Conservation (phyloP, 2,329 filamentous ascomycete species). For the Xylaria digitata region DNA sequence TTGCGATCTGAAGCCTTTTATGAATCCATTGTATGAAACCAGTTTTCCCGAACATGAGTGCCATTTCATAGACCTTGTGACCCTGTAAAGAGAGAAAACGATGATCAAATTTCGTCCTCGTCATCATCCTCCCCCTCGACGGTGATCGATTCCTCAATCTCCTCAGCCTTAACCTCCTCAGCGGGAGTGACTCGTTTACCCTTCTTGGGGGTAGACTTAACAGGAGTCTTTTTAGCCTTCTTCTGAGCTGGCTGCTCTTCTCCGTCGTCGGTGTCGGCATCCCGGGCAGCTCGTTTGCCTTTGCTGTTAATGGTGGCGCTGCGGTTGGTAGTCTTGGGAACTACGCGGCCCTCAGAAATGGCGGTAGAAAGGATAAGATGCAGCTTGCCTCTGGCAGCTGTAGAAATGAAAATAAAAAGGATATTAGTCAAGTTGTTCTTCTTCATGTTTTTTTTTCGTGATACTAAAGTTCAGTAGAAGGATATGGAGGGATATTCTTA, state of each 20-base stretch:
- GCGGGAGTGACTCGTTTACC: not conserved
- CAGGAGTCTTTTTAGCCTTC: too few relatives aligned
- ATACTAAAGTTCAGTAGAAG: too few relatives aligned
- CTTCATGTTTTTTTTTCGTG: too few relatives aligned
- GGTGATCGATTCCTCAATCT: not conserved
- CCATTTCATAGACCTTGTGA: not conserved
- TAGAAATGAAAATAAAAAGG: not conserved
- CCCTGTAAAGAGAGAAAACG: too few relatives aligned
- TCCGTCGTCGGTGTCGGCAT: not conserved
- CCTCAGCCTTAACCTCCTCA: not conserved
- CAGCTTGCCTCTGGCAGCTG: too few relatives aligned
- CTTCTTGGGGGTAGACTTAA: conserved; percentile 8
- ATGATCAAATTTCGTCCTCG: too few relatives aligned
- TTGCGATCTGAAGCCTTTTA: conserved; percentile 6
- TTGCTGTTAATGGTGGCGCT: too few relatives aligned
- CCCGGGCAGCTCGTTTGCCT: too few relatives aligned
- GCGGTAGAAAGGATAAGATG: too few relatives aligned
- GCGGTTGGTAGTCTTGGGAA: too few relatives aligned
- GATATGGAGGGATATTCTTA: conserved; percentile 24
- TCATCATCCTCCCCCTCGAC: not conserved
- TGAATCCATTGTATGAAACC: not conserved
- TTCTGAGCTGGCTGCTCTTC: not conserved
- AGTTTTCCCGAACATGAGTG: not conserved
- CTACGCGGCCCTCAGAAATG: too few relatives aligned
- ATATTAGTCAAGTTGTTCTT: too few relatives aligned